phyloP scores from a whole-genome alignment of 371 early-diverging fungal species.

The Mortierella sp. region DNA sequence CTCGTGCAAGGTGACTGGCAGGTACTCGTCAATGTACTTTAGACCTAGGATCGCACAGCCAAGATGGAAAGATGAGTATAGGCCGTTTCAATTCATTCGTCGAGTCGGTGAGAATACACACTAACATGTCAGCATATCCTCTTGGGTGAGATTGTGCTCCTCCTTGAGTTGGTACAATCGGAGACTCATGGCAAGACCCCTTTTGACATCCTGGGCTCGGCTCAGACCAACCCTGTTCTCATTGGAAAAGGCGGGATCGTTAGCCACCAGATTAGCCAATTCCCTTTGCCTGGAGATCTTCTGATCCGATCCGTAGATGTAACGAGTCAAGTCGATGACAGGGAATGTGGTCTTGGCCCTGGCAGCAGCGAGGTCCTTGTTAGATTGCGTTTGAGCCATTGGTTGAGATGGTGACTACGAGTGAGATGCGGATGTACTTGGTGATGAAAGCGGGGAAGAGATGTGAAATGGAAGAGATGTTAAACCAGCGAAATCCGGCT shows the following conservation, averaged over 20 bases:
- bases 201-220: slow-evolving; percentile 56
- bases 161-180: slow-evolving; percentile 45
- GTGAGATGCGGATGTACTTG: neutral
- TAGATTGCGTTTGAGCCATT: slow-evolving; percentile 48
- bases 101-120: too few relatives aligned
- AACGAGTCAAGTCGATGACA: slow-evolving; percentile 49
- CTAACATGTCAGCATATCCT: slow-evolving; percentile 44
- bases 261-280: slow-evolving; percentile 51
- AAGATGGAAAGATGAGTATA: too few relatives aligned
- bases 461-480: too few relatives aligned
- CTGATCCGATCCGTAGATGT: slow-evolving; percentile 57
- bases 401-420: slow-evolving; percentile 4
- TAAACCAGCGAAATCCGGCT: neutral
- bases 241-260: slow-evolving; percentile 61
- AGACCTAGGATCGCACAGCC: too few relatives aligned
- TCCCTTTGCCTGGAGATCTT: slow-evolving; percentile 46
- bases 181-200: slow-evolving; percentile 39
- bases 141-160: slow-evolving; percentile 36
- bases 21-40: slow-evolving; percentile 51
- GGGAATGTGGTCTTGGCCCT: slow-evolving; percentile 60
- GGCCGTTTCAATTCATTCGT: too few relatives aligned
- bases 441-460: slow-evolving; percentile 6
- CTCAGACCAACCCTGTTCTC: slow-evolving; percentile 29
- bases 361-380: slow-evolving; percentile 59
- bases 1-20: slow-evolving; percentile 65